Evolutionary conservation across 129 eudicot species (phyloP).

Genomic region (Arctium lappa): DNA sequence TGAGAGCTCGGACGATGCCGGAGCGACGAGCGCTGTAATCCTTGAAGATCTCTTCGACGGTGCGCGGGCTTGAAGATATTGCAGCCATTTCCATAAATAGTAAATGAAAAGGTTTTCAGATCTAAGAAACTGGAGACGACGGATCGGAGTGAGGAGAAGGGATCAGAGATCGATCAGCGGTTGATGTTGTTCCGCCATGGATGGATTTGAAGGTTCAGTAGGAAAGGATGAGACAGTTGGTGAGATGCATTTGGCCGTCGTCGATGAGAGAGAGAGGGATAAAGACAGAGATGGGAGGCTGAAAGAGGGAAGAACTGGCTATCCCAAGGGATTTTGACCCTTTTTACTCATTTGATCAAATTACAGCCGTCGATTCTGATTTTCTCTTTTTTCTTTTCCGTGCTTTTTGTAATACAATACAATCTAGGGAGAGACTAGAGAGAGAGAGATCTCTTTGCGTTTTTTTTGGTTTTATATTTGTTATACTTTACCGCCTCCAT

Average conservation of each 20-base stretch:
- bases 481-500: not conserved
- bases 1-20: slow-evolving; percentile 77
- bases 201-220: slow-evolving; percentile 30
- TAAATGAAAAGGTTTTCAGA: slow-evolving; percentile 10
- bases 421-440: too few species aligned
- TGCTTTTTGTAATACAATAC: slow-evolving; percentile 11
- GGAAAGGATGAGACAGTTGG: slow-evolving; percentile 14
- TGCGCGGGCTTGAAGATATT: slow-evolving; percentile 65
- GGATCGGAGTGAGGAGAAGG: slow-evolving; percentile 11
- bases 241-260: not conserved
- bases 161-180: slow-evolving; percentile 14
- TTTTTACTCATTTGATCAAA: slow-evolving; percentile 14
- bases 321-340: slow-evolving; percentile 12
- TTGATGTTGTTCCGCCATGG: slow-evolving; percentile 17
- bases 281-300: slow-evolving; percentile 2
- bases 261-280: not conserved
- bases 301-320: slow-evolving; percentile 14
- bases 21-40: slow-evolving; percentile 71
- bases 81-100: slow-evolving; percentile 55
- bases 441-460: not conserved
- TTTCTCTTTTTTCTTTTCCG: slow-evolving; percentile 3
- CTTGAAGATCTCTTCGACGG: slow-evolving; percentile 89
- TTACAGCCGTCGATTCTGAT: slow-evolving; percentile 27
- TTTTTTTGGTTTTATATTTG: not conserved
- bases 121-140: slow-evolving; percentile 15